Conservation (phyloP, 371 early-diverging fungal species). For the Mortierella sp. region DNA sequence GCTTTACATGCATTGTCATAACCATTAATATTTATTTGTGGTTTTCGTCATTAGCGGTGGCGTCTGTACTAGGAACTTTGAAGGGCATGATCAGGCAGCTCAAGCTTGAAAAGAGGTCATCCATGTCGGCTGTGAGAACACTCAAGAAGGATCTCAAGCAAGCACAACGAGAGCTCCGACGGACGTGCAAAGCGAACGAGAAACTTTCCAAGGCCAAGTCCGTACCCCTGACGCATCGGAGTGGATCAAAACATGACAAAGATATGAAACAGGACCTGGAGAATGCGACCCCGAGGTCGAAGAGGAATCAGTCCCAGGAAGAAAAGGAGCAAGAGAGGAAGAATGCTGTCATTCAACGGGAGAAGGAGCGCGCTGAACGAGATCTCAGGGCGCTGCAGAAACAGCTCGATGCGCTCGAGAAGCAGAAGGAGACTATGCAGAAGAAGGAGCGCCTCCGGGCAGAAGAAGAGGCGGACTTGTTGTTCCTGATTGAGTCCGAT, state of each 20-base stretch:
- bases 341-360: constrained; percentile 21
- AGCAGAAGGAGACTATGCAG: constrained; percentile 15
- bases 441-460: constrained; percentile 16
- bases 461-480: constrained; percentile 27
- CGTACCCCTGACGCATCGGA: neutral
- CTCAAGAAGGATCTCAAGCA: constrained; percentile 35
- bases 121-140: neutral
- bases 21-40: neutral
- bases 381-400: constrained; percentile 18
- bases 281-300: neutral
- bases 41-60: constrained; percentile 24
- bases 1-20: neutral
- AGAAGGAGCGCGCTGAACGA: constrained; percentile 25
- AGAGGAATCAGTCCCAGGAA: neutral
- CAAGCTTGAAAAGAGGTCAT: constrained; percentile 31
- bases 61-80: constrained; percentile 24
- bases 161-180: constrained; percentile 24
- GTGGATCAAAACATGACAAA: neutral
- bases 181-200: constrained; percentile 28
- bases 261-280: neutral
- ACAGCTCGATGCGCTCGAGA: constrained; percentile 22
- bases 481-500: constrained; percentile 28
- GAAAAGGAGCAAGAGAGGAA: constrained; percentile 13
- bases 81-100: constrained; percentile 44
- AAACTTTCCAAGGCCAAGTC: constrained; percentile 14